Evolutionary conservation across 306 rosid species (phyloP).

Genomic region (Dalbergia oliveri): DNA sequence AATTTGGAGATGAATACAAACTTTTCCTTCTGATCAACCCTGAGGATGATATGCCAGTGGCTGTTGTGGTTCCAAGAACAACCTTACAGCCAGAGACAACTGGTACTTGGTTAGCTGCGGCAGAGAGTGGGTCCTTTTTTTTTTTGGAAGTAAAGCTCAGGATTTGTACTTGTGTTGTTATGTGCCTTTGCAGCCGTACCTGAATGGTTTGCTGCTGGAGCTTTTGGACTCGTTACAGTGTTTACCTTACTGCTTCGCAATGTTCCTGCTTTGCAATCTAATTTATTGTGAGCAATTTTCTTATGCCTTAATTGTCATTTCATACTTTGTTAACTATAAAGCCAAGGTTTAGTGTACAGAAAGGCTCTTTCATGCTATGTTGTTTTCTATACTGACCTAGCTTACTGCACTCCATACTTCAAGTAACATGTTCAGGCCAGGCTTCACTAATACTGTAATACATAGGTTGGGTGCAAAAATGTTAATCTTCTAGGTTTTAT

Average conservation of each 20-base stretch:
- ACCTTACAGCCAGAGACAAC: slow-evolving; percentile 95
- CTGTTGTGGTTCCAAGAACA: slow-evolving; percentile 87
- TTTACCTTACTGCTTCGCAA: slow-evolving; percentile 89
- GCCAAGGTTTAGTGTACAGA: slow-evolving; percentile 4
- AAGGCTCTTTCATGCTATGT: slow-evolving; percentile 13
- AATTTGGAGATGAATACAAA: slow-evolving; percentile 83
- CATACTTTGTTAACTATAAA: slow-evolving; percentile 27
- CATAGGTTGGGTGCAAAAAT: neutral
- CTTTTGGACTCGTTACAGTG: slow-evolving; percentile 92
- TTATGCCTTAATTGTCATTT: slow-evolving; percentile 19
- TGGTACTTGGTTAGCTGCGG: slow-evolving; percentile 57
- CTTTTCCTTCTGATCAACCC: slow-evolving; percentile 93
- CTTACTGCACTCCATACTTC: slow-evolving; percentile 12
- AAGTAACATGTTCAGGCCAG: neutral
- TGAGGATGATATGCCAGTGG: slow-evolving; percentile 98
- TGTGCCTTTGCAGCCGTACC: slow-evolving; percentile 77
- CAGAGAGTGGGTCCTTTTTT: slow-evolving; percentile 12
- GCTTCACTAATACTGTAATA: slow-evolving; percentile 5
- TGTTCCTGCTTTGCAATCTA: slow-evolving; percentile 90
- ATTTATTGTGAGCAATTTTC: slow-evolving; percentile 72
- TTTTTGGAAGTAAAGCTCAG: slow-evolving; percentile 13
- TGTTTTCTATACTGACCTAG: slow-evolving; percentile 39
- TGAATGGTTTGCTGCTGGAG: slow-evolving; percentile 94
- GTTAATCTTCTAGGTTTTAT: slow-evolving; percentile 26
- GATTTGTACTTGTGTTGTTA: slow-evolving; percentile 32